These are phyloP conservation scores for Cryptosporidium bovis DNA, from an alignment of 169 alveolate genomes.

Conservation along the genomic window DNA sequence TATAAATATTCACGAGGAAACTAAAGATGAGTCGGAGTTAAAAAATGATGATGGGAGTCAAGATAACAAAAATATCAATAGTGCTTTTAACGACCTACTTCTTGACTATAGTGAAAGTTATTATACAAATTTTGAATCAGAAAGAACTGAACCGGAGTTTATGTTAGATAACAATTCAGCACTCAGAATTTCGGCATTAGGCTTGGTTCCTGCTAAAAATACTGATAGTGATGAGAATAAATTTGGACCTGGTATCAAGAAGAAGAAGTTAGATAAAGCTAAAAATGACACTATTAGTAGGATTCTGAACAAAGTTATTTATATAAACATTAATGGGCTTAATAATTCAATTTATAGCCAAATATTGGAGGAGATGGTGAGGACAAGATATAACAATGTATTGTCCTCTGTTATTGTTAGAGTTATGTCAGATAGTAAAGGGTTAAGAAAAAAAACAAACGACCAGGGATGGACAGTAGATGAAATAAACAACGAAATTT, in stretches of 20 bases:
- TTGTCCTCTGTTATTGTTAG: constrained; percentile 33
- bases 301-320: constrained; percentile 29
- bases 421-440: constrained; percentile 73
- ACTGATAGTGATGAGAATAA: not conserved
- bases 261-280: not conserved
- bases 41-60: not conserved
- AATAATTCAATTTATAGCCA: constrained; percentile 51
- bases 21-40: not conserved
- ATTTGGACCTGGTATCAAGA: not conserved
- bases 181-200: not conserved
- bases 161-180: not conserved
- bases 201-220: not conserved
- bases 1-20: constrained; percentile 5
- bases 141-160: not conserved
- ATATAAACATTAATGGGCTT: constrained; percentile 14
- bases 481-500: constrained; percentile 39
- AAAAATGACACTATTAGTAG: not conserved
- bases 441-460: constrained; percentile 7
- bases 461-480: constrained; percentile 69
- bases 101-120: constrained; percentile 25
- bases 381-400: constrained; percentile 40
- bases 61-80: not conserved
- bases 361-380: constrained; percentile 52
- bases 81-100: constrained; percentile 26
- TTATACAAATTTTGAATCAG: not conserved